phyloP scores from a whole-genome alignment of 345 rosid species.

The Eucalyptus albens region DNA sequence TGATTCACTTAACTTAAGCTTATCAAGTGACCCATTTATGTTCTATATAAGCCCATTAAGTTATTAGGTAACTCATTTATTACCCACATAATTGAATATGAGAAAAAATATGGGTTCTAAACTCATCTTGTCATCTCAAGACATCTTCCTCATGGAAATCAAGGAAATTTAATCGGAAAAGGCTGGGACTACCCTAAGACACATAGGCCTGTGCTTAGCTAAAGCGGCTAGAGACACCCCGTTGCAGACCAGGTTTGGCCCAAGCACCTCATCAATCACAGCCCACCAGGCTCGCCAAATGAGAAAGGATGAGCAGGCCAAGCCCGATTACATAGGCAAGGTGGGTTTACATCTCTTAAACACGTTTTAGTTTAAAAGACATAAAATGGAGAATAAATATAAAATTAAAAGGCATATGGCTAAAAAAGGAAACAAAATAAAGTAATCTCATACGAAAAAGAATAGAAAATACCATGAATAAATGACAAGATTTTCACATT shows the following conservation, averaged over 20 bases:
- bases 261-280: neutral
- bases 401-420: too few relatives aligned
- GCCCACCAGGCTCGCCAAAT: neutral
- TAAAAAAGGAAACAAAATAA: too few relatives aligned
- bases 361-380: neutral
- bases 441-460: neutral
- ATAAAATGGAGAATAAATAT: too few relatives aligned
- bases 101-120: too few relatives aligned
- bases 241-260: neutral
- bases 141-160: too few relatives aligned
- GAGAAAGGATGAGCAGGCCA: neutral
- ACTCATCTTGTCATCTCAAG: too few relatives aligned
- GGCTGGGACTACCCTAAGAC: neutral
- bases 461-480: neutral
- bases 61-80: too few relatives aligned
- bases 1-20: too few relatives aligned
- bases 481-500: neutral
- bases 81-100: too few relatives aligned
- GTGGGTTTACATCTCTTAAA: neutral
- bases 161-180: too few relatives aligned
- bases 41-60: too few relatives aligned
- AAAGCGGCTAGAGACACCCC: neutral
- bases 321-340: neutral
- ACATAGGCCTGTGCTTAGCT: neutral
- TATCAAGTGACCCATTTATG: too few relatives aligned